These are phyloP conservation scores for Fusarium ramigenum DNA, from an alignment of 2,329 filamentous ascomycete species.

Conservation along the genomic window DNA sequence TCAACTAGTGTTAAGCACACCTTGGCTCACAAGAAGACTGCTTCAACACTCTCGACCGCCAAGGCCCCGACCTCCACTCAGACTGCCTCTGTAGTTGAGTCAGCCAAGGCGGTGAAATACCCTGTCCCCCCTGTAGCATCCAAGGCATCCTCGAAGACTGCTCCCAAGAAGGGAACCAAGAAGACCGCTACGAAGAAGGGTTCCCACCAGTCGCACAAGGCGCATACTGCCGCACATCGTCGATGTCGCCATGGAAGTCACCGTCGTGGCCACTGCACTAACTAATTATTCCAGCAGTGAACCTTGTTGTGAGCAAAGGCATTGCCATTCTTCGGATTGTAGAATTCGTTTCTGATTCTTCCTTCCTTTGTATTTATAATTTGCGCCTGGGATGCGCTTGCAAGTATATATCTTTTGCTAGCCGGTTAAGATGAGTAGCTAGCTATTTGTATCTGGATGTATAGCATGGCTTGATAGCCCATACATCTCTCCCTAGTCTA, in stretches of 20 bases:
- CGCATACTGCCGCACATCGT: background rate
- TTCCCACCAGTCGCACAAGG: background rate
- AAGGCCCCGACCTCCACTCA: background rate
- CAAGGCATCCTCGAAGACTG: background rate
- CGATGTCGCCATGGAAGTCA: background rate
- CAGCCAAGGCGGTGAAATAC: background rate
- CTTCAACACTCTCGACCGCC: background rate
- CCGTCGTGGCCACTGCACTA: background rate
- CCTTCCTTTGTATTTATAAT: background rate
- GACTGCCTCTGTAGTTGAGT: background rate
- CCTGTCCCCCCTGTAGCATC: background rate
- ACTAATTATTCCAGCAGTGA: background rate
- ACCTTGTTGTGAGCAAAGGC: too few species aligned
- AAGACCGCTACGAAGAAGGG: background rate
- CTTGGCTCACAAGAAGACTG: background rate
- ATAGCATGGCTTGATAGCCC: fast-evolving
- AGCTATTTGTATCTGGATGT: background rate
- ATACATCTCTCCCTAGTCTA: too few species aligned
- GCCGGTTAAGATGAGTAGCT: background rate
- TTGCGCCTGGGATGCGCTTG: background rate
- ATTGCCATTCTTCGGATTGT: too few species aligned
- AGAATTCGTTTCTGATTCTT: too few species aligned
- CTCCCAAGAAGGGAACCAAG: background rate
- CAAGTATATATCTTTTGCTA: background rate
- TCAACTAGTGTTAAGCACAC: background rate